These are phyloP conservation scores for Peziza echinospora DNA, from an alignment of 495 filamentous ascomycete species.

Conservation along the genomic window DNA sequence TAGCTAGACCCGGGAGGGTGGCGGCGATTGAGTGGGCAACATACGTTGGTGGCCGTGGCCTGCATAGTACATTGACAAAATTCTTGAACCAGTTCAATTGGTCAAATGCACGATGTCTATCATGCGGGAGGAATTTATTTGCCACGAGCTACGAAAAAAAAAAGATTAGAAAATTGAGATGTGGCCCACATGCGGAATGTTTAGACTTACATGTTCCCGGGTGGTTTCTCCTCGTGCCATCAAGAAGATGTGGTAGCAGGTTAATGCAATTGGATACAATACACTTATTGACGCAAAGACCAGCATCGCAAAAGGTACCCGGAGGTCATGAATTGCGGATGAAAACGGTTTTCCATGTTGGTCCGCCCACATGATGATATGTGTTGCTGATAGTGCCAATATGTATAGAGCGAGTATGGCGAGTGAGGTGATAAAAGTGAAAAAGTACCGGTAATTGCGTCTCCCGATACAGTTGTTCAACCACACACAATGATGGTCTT, in stretches of 20 bases:
- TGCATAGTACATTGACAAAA: constrained; percentile 56
- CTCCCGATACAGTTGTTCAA: constrained; percentile 96
- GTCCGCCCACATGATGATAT: constrained; percentile 50
- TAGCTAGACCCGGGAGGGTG: background rate
- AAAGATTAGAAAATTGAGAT: background rate
- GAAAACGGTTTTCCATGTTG: constrained; percentile 41
- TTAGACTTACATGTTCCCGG: constrained; percentile 83
- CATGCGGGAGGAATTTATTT: constrained; percentile 78
- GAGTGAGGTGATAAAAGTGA: constrained; percentile 57
- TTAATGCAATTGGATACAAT: constrained; percentile 65
- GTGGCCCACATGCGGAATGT: no score
- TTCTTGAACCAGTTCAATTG: constrained; percentile 59
- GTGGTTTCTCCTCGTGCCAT: constrained; percentile 84
- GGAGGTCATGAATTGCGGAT: constrained; percentile 30
- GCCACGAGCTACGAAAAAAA: constrained; percentile 11
- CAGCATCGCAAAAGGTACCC: constrained; percentile 74
- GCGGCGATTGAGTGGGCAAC: no score
- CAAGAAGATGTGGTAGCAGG: constrained; percentile 74
- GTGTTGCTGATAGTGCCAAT: constrained; percentile 50
- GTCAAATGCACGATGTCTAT: constrained; percentile 76
- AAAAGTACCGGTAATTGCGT: constrained; percentile 96
- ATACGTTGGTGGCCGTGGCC: constrained; percentile 66
- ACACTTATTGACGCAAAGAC: constrained; percentile 55
- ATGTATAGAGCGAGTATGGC: constrained; percentile 61
- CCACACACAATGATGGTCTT: constrained; percentile 98